A percentile compares a stretch with the other conserved stretches of the same genome.
Evolutionary conservation across 352 stramenopile genomes (phyloP).

Genomic region (Nothophytophthora sp.): DNA sequence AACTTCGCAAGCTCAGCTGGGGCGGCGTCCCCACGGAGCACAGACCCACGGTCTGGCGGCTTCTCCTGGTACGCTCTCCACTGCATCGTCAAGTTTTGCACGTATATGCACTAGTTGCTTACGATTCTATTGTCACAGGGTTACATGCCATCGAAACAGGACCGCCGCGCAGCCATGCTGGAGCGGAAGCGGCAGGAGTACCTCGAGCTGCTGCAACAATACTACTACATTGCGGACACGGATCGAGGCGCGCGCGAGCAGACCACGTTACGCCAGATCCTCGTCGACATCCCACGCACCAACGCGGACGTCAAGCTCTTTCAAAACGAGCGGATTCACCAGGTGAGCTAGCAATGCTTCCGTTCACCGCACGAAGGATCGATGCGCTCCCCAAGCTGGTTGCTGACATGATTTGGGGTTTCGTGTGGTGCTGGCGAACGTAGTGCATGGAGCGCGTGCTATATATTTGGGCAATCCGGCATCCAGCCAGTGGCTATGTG

Average conservation of each 20-base stretch:
- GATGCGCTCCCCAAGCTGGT: neutral
- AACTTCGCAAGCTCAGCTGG: constrained; percentile 92
- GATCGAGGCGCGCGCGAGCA: constrained; percentile 95
- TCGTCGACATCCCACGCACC: constrained; percentile 99
- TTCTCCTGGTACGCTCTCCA: constrained; percentile 86
- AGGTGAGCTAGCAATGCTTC: no score
- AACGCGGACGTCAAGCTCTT: constrained; percentile 97
- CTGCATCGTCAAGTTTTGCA: neutral
- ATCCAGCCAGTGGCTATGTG: constrained; percentile 98
- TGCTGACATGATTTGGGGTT: constrained; percentile 1
- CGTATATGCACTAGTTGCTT: neutral
- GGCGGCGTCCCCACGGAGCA: constrained; percentile 88
- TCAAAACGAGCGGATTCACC: constrained; percentile 93
- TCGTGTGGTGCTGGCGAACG: constrained; percentile 20
- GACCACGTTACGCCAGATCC: constrained; percentile 94
- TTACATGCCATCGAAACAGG: constrained; percentile 96
- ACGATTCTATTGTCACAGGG: constrained; percentile 39
- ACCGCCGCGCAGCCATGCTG: constrained; percentile 90
- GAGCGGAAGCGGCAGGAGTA: constrained; percentile 97
- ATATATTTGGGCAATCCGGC: constrained; percentile 99
- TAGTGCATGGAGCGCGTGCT: constrained; percentile 95
- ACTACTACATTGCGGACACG: constrained; percentile 97
- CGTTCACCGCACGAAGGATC: neutral
- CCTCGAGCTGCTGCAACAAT: constrained; percentile 92
- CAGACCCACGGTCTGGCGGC: constrained; percentile 93